A percentile compares a stretch with the other conserved stretches of the same genome.
Conservation (phyloP, 2,329 filamentous ascomycete species). For the Fusarium chaquense region DNA sequence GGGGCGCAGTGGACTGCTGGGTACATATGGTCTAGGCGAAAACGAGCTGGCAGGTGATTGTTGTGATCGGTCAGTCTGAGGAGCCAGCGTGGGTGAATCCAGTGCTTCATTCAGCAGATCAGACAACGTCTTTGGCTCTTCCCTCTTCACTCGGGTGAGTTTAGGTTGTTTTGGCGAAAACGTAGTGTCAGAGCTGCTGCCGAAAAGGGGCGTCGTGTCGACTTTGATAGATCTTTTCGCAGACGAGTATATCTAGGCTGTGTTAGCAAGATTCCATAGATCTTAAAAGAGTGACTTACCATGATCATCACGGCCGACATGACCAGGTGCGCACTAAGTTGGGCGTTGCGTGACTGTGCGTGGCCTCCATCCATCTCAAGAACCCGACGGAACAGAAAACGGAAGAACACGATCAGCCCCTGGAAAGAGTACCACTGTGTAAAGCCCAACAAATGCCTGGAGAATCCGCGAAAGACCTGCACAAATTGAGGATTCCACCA, state of each 20-base stretch:
- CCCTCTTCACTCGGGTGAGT: conserved; percentile 38
- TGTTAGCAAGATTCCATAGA: conserved; percentile 35
- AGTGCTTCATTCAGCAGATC: conserved; percentile 54
- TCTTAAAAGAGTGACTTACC: conserved; percentile 56
- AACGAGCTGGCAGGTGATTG: conserved; percentile 36
- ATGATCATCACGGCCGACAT: conserved; percentile 65
- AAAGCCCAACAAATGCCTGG: conserved; percentile 69
- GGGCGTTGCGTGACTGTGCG: conserved; percentile 55
- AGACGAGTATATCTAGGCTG: conserved; percentile 58
- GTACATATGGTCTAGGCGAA: conserved; percentile 34
- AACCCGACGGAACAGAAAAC: conserved; percentile 62
- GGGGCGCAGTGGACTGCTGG: conserved; percentile 25
- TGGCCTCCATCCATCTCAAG: conserved; percentile 56
- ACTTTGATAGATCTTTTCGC: conserved; percentile 62
- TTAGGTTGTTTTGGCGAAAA: conserved; percentile 44
- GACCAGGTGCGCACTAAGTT: conserved; percentile 66
- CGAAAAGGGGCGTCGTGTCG: conserved; percentile 69
- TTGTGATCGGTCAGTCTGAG: conserved; percentile 23
- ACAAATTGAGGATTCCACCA: conserved; percentile 79
- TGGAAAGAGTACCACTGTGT: conserved; percentile 76
- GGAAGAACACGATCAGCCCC: conserved; percentile 66
- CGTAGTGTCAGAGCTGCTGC: conserved; percentile 37
- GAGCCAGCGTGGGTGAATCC: conserved; percentile 41
- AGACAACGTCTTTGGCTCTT: conserved; percentile 58
- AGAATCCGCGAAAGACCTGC: conserved; percentile 70